phyloP scores from a whole-genome alignment of 108 stramenopile species.

The Skeletonema potamos region DNA sequence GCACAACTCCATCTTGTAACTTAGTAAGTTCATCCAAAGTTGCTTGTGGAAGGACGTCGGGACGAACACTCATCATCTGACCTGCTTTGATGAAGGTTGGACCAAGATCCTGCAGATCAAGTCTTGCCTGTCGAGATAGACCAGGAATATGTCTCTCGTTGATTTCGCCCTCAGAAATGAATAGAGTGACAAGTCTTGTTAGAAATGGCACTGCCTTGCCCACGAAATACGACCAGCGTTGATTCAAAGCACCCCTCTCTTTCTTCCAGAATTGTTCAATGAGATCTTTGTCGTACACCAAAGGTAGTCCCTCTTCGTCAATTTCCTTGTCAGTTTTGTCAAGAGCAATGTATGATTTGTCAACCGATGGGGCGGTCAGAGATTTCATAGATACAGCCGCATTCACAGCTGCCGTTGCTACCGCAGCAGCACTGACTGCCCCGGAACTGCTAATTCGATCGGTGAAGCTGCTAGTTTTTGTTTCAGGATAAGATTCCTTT shows the following conservation, averaged over 20 bases:
- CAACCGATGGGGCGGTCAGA: conserved; percentile 71
- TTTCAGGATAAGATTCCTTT: neutral
- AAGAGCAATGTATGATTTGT: conserved; percentile 77
- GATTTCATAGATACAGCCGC: conserved; percentile 88
- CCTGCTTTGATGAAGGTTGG: conserved; percentile 85
- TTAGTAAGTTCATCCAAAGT: conserved; percentile 88
- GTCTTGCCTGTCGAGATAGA: conserved; percentile 78
- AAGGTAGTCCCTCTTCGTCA: conserved; percentile 89
- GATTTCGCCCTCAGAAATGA: conserved; percentile 83
- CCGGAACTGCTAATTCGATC: conserved; percentile 70
- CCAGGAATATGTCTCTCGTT: conserved; percentile 80
- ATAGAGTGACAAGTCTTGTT: conserved; percentile 71
- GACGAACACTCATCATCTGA: conserved; percentile 88
- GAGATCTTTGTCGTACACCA: conserved; percentile 88
- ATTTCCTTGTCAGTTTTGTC: conserved; percentile 49
- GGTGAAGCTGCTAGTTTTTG: conserved; percentile 26
- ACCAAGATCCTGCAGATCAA: conserved; percentile 92
- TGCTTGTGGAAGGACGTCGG: conserved; percentile 90
- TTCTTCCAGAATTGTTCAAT: conserved; percentile 91
- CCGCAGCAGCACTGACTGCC: conserved; percentile 77
- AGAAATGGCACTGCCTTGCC: conserved; percentile 89
- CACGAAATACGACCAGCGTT: conserved; percentile 91
- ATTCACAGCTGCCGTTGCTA: conserved; percentile 91
- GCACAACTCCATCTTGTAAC: conserved; percentile 89
- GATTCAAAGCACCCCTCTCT: conserved; percentile 84